Evolutionary conservation across 192 early-diverging fungal genomes (phyloP).

Genomic region (Cetraspora pellucida): DNA sequence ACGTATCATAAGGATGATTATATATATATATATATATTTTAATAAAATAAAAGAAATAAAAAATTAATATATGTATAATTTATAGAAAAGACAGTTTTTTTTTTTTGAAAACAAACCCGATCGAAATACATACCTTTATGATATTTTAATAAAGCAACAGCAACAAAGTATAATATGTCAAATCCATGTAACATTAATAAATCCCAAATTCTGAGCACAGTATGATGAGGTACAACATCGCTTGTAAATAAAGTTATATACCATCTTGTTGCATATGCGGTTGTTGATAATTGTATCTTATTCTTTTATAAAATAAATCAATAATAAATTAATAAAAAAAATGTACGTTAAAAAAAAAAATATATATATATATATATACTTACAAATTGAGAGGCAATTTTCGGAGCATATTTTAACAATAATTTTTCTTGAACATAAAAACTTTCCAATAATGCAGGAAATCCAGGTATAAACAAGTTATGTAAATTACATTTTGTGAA

Average conservation of each 20-base stretch:
- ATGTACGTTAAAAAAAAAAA: background rate
- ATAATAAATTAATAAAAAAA: background rate
- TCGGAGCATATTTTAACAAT: slow-evolving; percentile 48
- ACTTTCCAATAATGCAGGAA: slow-evolving; percentile 56
- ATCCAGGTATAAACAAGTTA: slow-evolving; percentile 56
- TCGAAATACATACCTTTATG: slow-evolving; percentile 46
- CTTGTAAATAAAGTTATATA: slow-evolving; percentile 62
- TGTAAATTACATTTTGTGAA: slow-evolving; percentile 54
- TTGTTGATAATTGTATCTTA: slow-evolving; percentile 48
- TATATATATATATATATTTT: background rate
- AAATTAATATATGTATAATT: background rate
- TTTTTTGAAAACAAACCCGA: too few species aligned
- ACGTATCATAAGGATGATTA: too few species aligned
- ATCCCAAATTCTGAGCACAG: slow-evolving; percentile 60
- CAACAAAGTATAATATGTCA: slow-evolving; percentile 56
- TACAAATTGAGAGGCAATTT: slow-evolving; percentile 52
- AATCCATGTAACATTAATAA: slow-evolving; percentile 53
- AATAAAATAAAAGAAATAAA: background rate
- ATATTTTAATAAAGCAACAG: slow-evolving; percentile 50
- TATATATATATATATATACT: slow-evolving; percentile 16
- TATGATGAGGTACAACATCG: slow-evolving; percentile 54
- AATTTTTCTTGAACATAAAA: slow-evolving; percentile 61
- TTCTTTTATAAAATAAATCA: slow-evolving; percentile 33
- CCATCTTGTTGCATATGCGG: slow-evolving; percentile 60
- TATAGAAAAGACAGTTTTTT: too few species aligned